These are phyloP conservation scores for Nowakowskiella sp. DNA, from an alignment of 192 early-diverging fungal species.

Conservation along the genomic window DNA sequence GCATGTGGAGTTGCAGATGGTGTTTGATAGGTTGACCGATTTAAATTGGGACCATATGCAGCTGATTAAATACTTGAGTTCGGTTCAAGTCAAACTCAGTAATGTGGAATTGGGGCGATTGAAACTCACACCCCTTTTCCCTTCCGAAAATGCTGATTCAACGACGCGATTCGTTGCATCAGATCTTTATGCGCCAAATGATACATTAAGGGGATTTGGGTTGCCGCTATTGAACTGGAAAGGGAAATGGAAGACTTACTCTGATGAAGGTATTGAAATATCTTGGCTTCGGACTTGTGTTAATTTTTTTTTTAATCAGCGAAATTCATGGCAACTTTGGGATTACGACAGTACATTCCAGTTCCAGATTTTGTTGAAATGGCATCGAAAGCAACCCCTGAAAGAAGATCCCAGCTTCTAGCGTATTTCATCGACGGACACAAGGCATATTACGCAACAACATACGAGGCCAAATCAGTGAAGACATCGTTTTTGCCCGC, in stretches of 20 bases:
- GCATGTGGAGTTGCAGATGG: slow-evolving; percentile 74
- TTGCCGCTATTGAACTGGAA: slow-evolving; percentile 67
- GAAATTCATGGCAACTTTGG: slow-evolving; percentile 29
- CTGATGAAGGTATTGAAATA: slow-evolving; percentile 29
- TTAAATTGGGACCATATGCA: slow-evolving; percentile 80
- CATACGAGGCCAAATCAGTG: slow-evolving; percentile 42
- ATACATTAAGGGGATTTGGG: slow-evolving; percentile 45
- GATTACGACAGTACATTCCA: slow-evolving; percentile 25
- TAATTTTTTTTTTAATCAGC: slow-evolving; percentile 14
- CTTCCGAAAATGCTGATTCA: slow-evolving; percentile 23
- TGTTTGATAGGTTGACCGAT: slow-evolving; percentile 71
- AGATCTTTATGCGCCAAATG: slow-evolving; percentile 61
- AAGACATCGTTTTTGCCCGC: slow-evolving; percentile 57
- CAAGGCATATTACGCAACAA: slow-evolving; percentile 39
- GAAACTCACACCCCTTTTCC: slow-evolving; percentile 58
- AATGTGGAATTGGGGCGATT: slow-evolving; percentile 52
- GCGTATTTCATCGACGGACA: slow-evolving; percentile 65
- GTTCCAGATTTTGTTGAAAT: slow-evolving; percentile 21
- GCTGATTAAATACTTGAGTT: slow-evolving; percentile 71
- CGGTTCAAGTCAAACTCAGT: slow-evolving; percentile 56
- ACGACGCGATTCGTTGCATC: slow-evolving; percentile 44
- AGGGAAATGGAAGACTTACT: slow-evolving; percentile 32
- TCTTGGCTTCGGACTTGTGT: not conserved
- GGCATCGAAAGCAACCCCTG: slow-evolving; percentile 11
- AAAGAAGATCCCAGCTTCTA: slow-evolving; percentile 41